Base-by-base conservation (phyloP, 176 grass and related monocot genomes). In the Raddia distichophylla region DNA sequence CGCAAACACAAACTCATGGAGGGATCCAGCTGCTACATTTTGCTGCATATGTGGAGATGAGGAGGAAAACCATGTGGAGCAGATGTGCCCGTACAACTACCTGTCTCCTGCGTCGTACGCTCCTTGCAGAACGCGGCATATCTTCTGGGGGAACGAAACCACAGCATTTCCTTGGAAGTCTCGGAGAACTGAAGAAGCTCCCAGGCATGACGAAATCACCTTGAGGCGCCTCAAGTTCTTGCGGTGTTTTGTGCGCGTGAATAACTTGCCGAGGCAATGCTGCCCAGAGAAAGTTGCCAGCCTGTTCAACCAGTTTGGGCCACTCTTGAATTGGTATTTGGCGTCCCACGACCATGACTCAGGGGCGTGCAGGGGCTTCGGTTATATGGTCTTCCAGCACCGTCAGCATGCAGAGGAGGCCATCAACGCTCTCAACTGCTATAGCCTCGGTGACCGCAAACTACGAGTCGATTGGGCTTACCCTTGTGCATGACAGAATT, bases 1-100 rank as follows among this genome's bases (percentile, higher is more conserved):
- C 44, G 60, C 47, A 16, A 65, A 8, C 47, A 53, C 17, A 65
- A 7, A 2, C 46, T 19, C 1, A 3, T 78, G 76, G 60, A 78
- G 37, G 59, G 59, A 86, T 57, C 76, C 67, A 22, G 76, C 80
- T 37, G 48, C 75, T 55, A 33, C 18, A 4, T 85, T 64, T 13
- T 79, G 75, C 83, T 64, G 7, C n/a, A 79, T 85, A 10, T 73
- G 84, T n/a, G 68, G 83, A 56, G 76, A 85, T 0, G 75, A 65
- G 47, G 50, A 64, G 47, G 67, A 34, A 55, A 15, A 54, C 2
- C 76, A 80, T 35, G 32, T 15, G 59, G 83, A 86, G 67, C 20
- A 17, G 68, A 73, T 8, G 17, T 86, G 69, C 1, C 84, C 76
- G 15, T 86, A 67, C 43, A 86, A 74, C 84, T 86, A 67, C 19